Conservation (phyloP, 2,329 filamentous ascomycete genomes). For the Coniochaeta hoffmannii region DNA sequence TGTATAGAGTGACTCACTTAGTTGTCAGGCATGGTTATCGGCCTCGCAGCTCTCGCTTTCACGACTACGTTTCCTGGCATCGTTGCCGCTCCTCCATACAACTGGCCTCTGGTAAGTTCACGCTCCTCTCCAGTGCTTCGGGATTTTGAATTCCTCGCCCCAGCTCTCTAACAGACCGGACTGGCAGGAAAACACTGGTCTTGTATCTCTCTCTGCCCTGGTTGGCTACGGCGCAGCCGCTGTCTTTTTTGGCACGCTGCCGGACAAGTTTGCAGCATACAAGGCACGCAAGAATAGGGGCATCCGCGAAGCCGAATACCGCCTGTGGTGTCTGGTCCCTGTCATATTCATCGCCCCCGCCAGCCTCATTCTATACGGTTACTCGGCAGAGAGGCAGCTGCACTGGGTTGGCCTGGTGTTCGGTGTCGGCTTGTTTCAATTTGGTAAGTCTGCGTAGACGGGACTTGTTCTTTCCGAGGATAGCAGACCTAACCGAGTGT, state of each 20-base stretch:
- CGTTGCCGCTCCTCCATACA: constrained; percentile 35
- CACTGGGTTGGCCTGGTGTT: constrained; percentile 25
- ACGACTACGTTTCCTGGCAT: constrained; percentile 41
- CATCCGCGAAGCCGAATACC: constrained; percentile 41
- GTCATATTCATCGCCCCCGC: constrained; percentile 30
- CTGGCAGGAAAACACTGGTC: background rate
- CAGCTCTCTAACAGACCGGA: background rate
- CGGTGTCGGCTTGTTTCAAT: background rate
- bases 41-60: constrained; percentile 39
- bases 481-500: background rate
- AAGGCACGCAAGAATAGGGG: constrained; percentile 35
- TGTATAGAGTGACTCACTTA: background rate
- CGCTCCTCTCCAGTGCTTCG: constrained; percentile 32
- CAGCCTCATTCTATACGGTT: constrained; percentile 34
- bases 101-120: constrained; percentile 34
- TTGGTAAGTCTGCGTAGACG: background rate
- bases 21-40: constrained; percentile 32
- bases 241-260: constrained; percentile 33
- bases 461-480: background rate
- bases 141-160: background rate
- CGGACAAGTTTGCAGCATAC: constrained; percentile 32
- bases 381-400: constrained; percentile 27
- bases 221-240: constrained; percentile 27
- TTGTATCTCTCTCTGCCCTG: constrained; percentile 12
- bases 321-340: constrained; percentile 28